These are phyloP conservation scores for Adansonia grandidieri DNA, from an alignment of 441 rosid genomes.

Conservation along the genomic window DNA sequence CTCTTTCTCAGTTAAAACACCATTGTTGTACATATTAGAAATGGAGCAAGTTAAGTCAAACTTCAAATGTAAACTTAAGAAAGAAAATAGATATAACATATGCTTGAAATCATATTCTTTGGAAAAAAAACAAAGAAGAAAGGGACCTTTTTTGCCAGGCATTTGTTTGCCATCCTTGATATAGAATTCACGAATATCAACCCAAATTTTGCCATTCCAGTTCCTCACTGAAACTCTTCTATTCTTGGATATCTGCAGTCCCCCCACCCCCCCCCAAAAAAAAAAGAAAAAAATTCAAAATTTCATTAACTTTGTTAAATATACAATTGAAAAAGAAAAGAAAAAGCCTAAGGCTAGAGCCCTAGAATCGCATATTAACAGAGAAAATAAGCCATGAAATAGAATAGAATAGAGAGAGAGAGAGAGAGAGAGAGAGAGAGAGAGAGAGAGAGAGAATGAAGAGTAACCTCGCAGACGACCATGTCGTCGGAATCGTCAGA, in stretches of 20 bases:
- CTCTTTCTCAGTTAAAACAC: conserved; percentile 11
- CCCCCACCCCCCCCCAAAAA: neutral
- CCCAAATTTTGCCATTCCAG: conserved; percentile 79
- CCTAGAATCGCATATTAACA: conserved; percentile 9
- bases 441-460: neutral
- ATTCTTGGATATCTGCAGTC: conserved; percentile 72
- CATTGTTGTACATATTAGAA: neutral
- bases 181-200: conserved; percentile 94
- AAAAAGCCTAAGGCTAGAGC: conserved; percentile 22
- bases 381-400: neutral
- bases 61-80: neutral
- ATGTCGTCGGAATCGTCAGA: conserved; percentile 63
- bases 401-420: conserved; percentile 7
- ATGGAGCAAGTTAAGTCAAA: neutral
- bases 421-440: conserved; percentile 9
- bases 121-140: conserved; percentile 4
- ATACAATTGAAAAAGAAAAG: neutral
- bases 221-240: conserved; percentile 84
- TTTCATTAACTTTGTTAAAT: neutral
- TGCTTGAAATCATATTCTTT: neutral
- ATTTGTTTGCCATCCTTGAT: conserved; percentile 76
- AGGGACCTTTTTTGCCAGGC: conserved; percentile 82
- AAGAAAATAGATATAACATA: neutral
- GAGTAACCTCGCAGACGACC: conserved; percentile 72
- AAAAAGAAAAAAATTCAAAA: conserved; percentile 26